A percentile compares a stretch with the other conserved stretches of the same genome.
phyloP scores from a whole-genome alignment of 345 rosid genomes.

The Eucalyptus cloeziana region DNA sequence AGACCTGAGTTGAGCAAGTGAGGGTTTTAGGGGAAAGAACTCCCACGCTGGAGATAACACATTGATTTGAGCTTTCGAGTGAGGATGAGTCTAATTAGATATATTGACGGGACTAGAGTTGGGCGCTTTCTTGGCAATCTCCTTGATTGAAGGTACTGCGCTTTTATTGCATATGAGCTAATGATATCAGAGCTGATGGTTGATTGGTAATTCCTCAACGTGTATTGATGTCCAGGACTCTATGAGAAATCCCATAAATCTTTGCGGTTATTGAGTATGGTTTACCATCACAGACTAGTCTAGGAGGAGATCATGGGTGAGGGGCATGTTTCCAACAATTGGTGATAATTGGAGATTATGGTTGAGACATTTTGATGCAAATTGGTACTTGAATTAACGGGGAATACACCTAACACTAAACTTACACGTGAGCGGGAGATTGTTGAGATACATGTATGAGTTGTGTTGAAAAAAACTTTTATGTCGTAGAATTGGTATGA shows the following conservation, averaged over 20 bases:
- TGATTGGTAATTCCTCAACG: neutral
- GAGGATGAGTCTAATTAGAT: neutral
- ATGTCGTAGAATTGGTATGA: neutral
- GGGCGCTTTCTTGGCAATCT: neutral
- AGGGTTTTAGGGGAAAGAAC: too few species aligned
- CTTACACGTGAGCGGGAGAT: rapidly evolving
- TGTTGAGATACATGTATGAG: rapidly evolving
- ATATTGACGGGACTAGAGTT: too few species aligned
- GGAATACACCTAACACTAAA: neutral
- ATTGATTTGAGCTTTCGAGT: neutral
- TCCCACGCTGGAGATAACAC: too few species aligned
- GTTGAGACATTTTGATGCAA: neutral
- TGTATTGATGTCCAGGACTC: rapidly evolving
- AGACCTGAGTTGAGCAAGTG: neutral
- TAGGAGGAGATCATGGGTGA: neutral
- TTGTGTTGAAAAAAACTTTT: neutral
- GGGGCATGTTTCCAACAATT: neutral
- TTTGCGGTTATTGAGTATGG: rapidly evolving
- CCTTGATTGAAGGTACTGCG: neutral
- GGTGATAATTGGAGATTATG: neutral
- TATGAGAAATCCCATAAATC: neutral
- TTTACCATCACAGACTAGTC: neutral
- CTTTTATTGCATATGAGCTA: neutral
- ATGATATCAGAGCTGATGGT: rapidly evolving
- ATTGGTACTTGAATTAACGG: rapidly evolving